Evolutionary conservation across 2,329 filamentous ascomycete genomes (phyloP).

Genomic region (Monosporascus cannonballus): DNA sequence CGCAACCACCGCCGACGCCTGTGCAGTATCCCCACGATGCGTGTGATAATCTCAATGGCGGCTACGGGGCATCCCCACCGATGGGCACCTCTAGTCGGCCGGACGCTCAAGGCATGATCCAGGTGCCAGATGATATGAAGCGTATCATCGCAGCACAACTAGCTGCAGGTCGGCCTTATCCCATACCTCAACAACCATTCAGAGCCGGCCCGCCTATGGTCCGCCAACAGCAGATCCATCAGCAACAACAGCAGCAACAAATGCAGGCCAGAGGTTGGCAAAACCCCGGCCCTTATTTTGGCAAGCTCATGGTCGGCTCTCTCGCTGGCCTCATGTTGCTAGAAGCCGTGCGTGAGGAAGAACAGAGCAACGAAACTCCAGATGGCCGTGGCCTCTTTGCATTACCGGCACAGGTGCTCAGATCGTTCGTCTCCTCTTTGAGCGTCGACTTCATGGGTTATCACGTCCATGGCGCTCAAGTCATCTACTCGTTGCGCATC

Average conservation of each 20-base stretch:
- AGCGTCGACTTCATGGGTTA: conserved; percentile 51
- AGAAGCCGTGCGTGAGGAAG: conserved; percentile 67
- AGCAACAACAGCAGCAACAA: conserved; percentile 41
- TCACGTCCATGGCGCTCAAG: conserved; percentile 35
- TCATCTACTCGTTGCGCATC: conserved; percentile 47
- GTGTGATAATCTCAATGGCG: conserved; percentile 31
- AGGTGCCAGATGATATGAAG: conserved; percentile 61
- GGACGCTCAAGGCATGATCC: conserved; percentile 54
- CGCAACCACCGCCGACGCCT: conserved; percentile 43
- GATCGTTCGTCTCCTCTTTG: conserved; percentile 38
- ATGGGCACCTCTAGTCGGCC: conserved; percentile 34
- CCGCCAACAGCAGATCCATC: conserved; percentile 52
- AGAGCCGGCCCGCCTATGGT: conserved; percentile 38
- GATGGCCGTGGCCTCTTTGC: conserved; percentile 62
- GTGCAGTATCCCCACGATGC: conserved; percentile 44
- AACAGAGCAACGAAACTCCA: conserved; percentile 57
- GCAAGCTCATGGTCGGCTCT: conserved; percentile 87
- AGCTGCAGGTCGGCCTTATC: conserved; percentile 47
- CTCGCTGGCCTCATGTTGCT: conserved; percentile 88
- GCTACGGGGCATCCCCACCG: conserved; percentile 23
- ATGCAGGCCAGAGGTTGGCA: conserved; percentile 49
- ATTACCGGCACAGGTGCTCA: conserved; percentile 54
- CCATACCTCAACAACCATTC: conserved; percentile 33
- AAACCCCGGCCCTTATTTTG: conserved; percentile 49
- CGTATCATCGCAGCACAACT: conserved; percentile 53